These are phyloP conservation scores for Pholiota adiposa DNA, from an alignment of 1,284 basidiomycete genomes.

Conservation along the genomic window DNA sequence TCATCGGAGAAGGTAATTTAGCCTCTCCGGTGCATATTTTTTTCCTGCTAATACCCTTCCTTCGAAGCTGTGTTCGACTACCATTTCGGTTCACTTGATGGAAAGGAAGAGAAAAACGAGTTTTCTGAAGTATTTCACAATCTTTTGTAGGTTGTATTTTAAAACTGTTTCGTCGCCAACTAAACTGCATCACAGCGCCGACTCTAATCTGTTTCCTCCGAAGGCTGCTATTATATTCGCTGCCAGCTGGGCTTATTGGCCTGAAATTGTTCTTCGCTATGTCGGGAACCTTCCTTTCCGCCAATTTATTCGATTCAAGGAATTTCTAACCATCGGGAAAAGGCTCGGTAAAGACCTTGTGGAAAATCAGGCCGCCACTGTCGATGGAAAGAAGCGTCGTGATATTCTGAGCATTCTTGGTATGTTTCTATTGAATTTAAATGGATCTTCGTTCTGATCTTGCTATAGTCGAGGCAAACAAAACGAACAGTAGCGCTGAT, in stretches of 20 bases:
- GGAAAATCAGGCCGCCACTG: conserved; percentile 3
- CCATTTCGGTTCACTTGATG: conserved; percentile 13
- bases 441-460: neutral
- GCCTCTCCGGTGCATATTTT: neutral
- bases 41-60: neutral
- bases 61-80: conserved; percentile 15
- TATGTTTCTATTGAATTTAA: neutral
- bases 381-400: conserved; percentile 11
- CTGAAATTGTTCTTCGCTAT: conserved; percentile 3
- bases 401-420: conserved; percentile 16
- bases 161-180: neutral
- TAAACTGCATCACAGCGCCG: neutral
- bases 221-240: conserved; percentile 12
- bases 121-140: conserved; percentile 13
- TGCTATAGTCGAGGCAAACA: conserved; percentile 4
- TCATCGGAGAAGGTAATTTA: conserved; percentile 12
- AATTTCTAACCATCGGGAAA: conserved; percentile 11
- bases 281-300: conserved; percentile 13
- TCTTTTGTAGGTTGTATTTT: conserved; percentile 1
- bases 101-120: conserved; percentile 8
- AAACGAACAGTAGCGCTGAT: conserved; percentile 6
- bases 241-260: conserved; percentile 16
- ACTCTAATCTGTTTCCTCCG: conserved; percentile 12
- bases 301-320: conserved; percentile 14
- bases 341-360: conserved; percentile 11